These are phyloP conservation scores for Globisporangium uncinulatum DNA, from an alignment of 352 stramenopile species.

Conservation along the genomic window DNA sequence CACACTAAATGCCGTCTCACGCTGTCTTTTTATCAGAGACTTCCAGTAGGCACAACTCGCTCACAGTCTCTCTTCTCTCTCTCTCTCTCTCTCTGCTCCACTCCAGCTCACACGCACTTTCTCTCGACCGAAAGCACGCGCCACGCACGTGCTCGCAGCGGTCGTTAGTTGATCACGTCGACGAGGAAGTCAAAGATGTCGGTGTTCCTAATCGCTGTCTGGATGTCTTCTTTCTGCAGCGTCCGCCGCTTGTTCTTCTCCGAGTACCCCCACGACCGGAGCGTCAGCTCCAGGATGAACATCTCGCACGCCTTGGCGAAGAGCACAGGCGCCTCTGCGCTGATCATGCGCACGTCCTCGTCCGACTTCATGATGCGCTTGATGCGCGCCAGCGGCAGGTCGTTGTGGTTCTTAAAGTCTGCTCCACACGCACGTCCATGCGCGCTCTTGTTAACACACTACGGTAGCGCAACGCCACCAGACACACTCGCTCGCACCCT, in stretches of 20 bases:
- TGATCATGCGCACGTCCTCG: slow-evolving; percentile 94
- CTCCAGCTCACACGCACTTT: too few species aligned
- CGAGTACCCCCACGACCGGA: slow-evolving; percentile 89
- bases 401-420: slow-evolving; percentile 91
- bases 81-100: too few species aligned
- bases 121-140: too few species aligned
- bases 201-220: slow-evolving; percentile 87
- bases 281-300: slow-evolving; percentile 95
- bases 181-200: slow-evolving; percentile 92
- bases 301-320: slow-evolving; percentile 95
- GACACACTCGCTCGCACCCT: slow-evolving; percentile 46
- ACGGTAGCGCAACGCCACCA: not conserved
- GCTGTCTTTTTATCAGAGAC: too few species aligned
- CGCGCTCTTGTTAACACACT: slow-evolving; percentile 97
- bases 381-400: slow-evolving; percentile 90
- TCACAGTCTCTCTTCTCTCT: too few species aligned
- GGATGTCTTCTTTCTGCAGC: slow-evolving; percentile 88
- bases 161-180: slow-evolving; percentile 40
- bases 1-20: too few species aligned
- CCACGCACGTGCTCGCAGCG: too few species aligned
- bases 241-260: slow-evolving; percentile 92
- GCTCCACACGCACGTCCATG: slow-evolving; percentile 99
- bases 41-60: too few species aligned
- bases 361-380: slow-evolving; percentile 97
- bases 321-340: slow-evolving; percentile 87